Percentiles rank a stretch among this genome's conserved stretches.
phyloP scores from a whole-genome alignment of 768 basidiomycete genomes.

The Boletus rubroflammeus region DNA sequence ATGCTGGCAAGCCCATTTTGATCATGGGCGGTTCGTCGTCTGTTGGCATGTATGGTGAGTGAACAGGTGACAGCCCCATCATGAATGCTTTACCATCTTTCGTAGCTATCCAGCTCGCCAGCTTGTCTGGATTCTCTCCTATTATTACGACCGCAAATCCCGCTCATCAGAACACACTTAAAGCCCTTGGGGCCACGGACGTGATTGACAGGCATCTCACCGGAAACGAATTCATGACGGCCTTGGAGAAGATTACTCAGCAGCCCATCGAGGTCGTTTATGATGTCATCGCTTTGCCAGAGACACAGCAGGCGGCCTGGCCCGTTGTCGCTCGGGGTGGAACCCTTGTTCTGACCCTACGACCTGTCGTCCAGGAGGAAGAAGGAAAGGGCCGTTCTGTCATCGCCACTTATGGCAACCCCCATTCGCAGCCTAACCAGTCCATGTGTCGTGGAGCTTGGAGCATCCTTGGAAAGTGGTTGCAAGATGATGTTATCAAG shows the following conservation, averaged over 20 bases:
- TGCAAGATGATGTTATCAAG: conserved; percentile 26
- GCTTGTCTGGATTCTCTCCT: conserved; percentile 38
- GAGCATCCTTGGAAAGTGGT: conserved; percentile 22
- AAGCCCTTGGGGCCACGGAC: conserved; percentile 39
- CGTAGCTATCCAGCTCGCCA: conserved; percentile 40
- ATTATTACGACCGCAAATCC: conserved; percentile 39
- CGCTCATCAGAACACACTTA: conserved; percentile 29
- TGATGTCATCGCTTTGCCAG: conserved; percentile 32
- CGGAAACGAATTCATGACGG: conserved; percentile 11
- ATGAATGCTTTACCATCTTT: conserved; percentile 2
- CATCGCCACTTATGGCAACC: conserved; percentile 25
- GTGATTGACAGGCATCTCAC: conserved; percentile 34
- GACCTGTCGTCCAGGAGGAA: conserved; percentile 20
- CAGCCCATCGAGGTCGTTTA: conserved; percentile 19
- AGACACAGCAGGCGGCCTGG: conserved; percentile 36
- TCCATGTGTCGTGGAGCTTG: conserved; percentile 17
- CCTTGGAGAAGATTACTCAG: conserved; percentile 26
- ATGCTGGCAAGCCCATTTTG: conserved; percentile 40
- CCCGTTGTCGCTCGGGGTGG: conserved; percentile 34
- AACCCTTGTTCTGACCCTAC: conserved; percentile 29
- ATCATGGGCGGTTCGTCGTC: conserved; percentile 48
- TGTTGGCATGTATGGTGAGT: conserved; percentile 45
- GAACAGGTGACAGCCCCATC: not conserved
- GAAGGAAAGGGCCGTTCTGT: conserved; percentile 17
- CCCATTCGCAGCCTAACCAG: conserved; percentile 18